Evolutionary conservation across 1,139 yeast genomes (phyloP).

Genomic region (Pichia sp.): DNA sequence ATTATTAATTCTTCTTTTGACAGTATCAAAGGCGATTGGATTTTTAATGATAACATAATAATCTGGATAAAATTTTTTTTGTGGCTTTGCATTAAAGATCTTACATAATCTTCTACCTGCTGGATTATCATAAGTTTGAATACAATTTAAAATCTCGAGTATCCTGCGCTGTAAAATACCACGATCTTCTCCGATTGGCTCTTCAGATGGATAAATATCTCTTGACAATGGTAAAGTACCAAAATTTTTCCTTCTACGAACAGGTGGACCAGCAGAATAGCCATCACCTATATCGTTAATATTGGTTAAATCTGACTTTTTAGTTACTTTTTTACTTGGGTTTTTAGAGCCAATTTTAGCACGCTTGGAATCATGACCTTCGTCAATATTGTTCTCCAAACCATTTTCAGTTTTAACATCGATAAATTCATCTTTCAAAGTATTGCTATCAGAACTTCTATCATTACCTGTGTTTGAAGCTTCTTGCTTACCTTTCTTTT

Average conservation of each 20-base stretch:
- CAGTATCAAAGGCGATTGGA: conserved; percentile 57
- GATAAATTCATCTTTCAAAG: background rate
- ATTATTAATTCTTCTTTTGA: conserved; percentile 47
- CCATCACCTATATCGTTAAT: background rate
- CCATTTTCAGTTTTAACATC: background rate
- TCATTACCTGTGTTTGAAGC: background rate
- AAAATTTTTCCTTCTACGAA: conserved; percentile 12
- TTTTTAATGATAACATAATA: conserved; percentile 56
- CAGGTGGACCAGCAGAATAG: conserved; percentile 14
- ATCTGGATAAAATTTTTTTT: conserved; percentile 62
- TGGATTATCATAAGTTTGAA: conserved; percentile 20
- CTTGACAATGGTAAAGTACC: conserved; percentile 14
- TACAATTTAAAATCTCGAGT: conserved; percentile 19
- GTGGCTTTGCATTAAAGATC: conserved; percentile 62
- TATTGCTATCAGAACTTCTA: background rate
- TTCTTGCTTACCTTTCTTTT: background rate
- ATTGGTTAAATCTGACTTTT: conserved; percentile 1
- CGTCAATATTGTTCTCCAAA: conserved; percentile 1
- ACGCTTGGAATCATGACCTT: conserved; percentile 8
- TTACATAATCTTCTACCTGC: conserved; percentile 28
- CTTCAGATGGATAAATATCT: conserved; percentile 8
- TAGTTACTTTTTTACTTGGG: conserved; percentile 3
- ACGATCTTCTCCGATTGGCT: conserved; percentile 20
- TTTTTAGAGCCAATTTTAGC: conserved; percentile 4
- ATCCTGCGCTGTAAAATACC: conserved; percentile 20